Evolutionary conservation across 192 early-diverging fungal genomes (phyloP), one percentile per base, ranked within the genome.

Genomic region (Podila verticillata): DNA sequence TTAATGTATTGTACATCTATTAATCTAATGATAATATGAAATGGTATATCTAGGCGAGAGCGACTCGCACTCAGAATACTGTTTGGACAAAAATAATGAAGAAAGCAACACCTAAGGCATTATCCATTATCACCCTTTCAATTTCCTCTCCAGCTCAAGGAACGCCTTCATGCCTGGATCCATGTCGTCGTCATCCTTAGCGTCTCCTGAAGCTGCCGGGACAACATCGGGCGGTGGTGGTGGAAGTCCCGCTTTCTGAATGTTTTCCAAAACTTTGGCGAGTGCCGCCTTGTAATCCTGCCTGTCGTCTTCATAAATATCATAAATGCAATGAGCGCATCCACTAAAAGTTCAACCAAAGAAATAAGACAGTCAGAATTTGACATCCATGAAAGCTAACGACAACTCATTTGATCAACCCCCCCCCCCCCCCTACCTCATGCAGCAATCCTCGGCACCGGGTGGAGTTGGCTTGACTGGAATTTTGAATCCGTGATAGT

Each of bases 151-250:
- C 39, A 88, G 73, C 13, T 75, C 87, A 49, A 88, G 65, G 34
- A 88, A 86, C 3, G 87, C 87, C 62, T 86, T 86, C 74, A 88
- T 84, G 22, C 83, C 65, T n/a, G 87, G 85, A 58, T 88, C 83
- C 70, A 88, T 82, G 35, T 86, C 83, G 26, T 81, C 73, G 19
- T 60, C 75, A 22, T 82, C 74, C n/a, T 66, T 24, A 5, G 30
- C 17, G 24, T 29, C 44, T 5, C 44, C 31, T 44, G 54, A 34
- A n/a, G n/a, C n/a, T 34, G 20, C 24, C 4, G 54, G 28, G 8
- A 2, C 32, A 17, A 68, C 17, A 30, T 51, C 39, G 26, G 70
- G 24, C n/a, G 51, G 77, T 51, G 70, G 77, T 5, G 70, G 77
- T 20, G 77, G 70, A 2, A 80, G 30, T 44, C 77, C 77, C 19